Base-by-base conservation (phyloP, 106 monocot genomes). In the Phalaenopsis aphrodite region DNA sequence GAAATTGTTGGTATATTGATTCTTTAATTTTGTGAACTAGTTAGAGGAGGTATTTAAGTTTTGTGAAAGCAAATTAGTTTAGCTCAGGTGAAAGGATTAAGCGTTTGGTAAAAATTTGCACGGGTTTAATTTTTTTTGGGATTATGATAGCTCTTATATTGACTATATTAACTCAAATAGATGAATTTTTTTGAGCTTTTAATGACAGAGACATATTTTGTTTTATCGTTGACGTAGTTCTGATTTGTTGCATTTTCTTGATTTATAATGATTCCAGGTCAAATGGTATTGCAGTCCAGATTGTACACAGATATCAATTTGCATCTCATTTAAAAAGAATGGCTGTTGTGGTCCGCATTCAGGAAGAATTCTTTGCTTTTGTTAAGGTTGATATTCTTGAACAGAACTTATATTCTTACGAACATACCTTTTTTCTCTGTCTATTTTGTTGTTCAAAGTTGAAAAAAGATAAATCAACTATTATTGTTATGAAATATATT, bases 301-400 rank as follows among this genome's bases (percentile, higher is more conserved):
- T 99, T 86, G 82, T 95, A 48, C 89, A 95, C 48, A 95, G 99
- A 58, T 91, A 93, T 77, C 99, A 99, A 75, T 99, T 99, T 88
- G 99, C 95, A 42, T 99, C 99, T 74, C 95, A 99, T 75, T 87
- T 99, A 75, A 99, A 99, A 86, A 91, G 99, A 86, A 99, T 99
- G 99, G 86, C 93, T 88, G 99, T 91, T 82, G 85, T 99, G 75
- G 95, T 95, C 75, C 91, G 93, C 56, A 75, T 87, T 83, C 88
- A 91, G 66, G 99, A 99, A 77, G 83, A 88, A 46, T 99, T 90
- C 86, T 87, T 90, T 78, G 89, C 87, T 67, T 99, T 95, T 87
- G 93, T 91, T 14, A 99, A 99, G 99, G 99, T 95, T 78, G n/a
- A 84, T 82, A 43, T 23, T 64, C 49, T 74, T 12, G 43, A 43